Percentiles rank a stretch among this genome's conserved stretches.
Evolutionary conservation across 441 rosid genomes (phyloP).

Genomic region (Aleurites moluccanus): DNA sequence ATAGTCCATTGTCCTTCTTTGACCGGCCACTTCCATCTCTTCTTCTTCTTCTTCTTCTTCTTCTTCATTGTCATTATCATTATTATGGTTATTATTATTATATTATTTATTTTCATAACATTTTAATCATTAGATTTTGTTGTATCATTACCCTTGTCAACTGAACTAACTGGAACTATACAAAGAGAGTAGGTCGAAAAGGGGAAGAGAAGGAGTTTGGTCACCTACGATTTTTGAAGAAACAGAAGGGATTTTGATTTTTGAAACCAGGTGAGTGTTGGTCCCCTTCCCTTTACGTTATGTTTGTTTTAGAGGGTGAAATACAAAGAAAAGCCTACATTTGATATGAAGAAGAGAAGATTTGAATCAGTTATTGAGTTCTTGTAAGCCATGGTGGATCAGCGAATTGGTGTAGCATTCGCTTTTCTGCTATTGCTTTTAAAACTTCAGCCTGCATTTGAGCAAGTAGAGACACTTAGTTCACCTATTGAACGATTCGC

Average conservation of each 20-base stretch:
- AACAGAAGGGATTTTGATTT: not conserved
- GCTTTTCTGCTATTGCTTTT: constrained; percentile 41
- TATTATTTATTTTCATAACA: not conserved
- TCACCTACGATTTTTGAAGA: constrained; percentile 23
- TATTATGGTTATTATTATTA: constrained; percentile 6
- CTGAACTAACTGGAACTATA: constrained; percentile 8
- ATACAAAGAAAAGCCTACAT: constrained; percentile 6
- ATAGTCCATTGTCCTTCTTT: constrained; percentile 13
- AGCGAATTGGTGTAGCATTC: constrained; percentile 38
- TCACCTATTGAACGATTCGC: constrained; percentile 54
- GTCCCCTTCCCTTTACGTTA: constrained; percentile 7
- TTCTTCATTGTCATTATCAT: too few relatives aligned
- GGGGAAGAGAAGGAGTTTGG: constrained; percentile 28
- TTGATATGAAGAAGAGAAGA: constrained; percentile 32
- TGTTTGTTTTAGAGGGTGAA: constrained; percentile 7
- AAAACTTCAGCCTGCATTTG: constrained; percentile 48
- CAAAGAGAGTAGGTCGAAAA: constrained; percentile 15
- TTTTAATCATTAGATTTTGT: constrained; percentile 2
- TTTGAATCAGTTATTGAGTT: constrained; percentile 30
- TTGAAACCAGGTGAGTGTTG: constrained; percentile 39
- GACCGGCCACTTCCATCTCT: constrained; percentile 9
- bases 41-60: not conserved
- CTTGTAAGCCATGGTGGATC: constrained; percentile 65
- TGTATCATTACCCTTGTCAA: constrained; percentile 14
- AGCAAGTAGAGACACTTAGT: constrained; percentile 38